Evolutionary conservation across 169 alveolate species (phyloP).

Genomic region (Plasmodium malariae): DNA sequence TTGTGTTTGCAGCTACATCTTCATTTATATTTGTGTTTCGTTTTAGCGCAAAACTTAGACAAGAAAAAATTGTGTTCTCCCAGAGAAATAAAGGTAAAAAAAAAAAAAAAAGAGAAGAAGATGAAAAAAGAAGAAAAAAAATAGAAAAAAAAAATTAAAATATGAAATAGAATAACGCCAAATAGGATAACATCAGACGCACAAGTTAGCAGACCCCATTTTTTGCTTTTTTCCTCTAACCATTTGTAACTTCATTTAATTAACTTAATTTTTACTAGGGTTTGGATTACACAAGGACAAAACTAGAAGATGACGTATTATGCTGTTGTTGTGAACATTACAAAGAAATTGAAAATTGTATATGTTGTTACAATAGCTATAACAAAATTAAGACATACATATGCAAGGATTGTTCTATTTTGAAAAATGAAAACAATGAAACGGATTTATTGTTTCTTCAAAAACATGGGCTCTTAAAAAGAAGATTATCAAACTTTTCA

Average conservation of each 20-base stretch:
- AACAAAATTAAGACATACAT: slow-evolving; percentile 45
- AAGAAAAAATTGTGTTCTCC: slow-evolving; percentile 9
- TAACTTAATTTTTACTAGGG: background rate
- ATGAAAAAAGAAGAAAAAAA: too few relatives aligned
- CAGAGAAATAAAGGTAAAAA: slow-evolving; percentile 8
- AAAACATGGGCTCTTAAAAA: background rate
- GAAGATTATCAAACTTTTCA: background rate
- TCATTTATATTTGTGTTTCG: background rate
- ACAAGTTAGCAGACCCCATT: too few relatives aligned
- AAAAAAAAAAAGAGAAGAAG: background rate
- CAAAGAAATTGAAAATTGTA: slow-evolving; percentile 14
- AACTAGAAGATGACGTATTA: background rate
- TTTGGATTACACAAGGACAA: background rate
- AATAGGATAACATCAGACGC: too few relatives aligned
- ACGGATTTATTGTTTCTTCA: slow-evolving; percentile 1
- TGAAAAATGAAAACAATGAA: slow-evolving; percentile 36
- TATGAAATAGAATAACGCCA: too few relatives aligned
- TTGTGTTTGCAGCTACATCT: background rate
- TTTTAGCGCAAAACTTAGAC: slow-evolving; percentile 1
- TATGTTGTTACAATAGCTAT: slow-evolving; percentile 40
- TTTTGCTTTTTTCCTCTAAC: background rate
- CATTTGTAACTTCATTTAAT: background rate
- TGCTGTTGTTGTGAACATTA: slow-evolving; percentile 63
- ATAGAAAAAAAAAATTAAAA: background rate
- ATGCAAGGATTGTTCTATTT: slow-evolving; percentile 42